phyloP scores from a whole-genome alignment of 176 grass and related monocot species.

The Carex myosuroides region DNA sequence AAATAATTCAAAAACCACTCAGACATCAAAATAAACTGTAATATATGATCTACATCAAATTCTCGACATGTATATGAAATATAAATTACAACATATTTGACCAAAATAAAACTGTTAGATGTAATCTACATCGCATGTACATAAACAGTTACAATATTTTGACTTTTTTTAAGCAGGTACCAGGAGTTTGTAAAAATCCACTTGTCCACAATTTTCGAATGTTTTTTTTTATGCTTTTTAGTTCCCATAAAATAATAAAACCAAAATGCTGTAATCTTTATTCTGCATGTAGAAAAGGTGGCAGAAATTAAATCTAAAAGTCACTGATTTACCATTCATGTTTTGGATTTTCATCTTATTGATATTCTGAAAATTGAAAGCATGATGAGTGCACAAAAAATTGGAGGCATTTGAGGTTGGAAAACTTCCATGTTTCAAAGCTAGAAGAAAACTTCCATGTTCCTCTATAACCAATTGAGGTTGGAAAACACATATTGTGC shows the following conservation, averaged over 20 bases:
- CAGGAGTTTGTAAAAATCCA: background rate
- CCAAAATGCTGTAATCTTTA: background rate
- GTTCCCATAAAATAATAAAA: background rate
- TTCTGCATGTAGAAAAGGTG: background rate
- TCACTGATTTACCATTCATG: background rate
- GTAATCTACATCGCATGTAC: too few relatives aligned
- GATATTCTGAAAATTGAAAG: background rate
- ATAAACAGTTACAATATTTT: background rate
- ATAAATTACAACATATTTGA: too few relatives aligned
- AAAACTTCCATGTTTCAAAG: too few relatives aligned
- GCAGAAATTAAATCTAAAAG: background rate
- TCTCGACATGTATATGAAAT: background rate
- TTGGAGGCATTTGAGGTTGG: background rate
- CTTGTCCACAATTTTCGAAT: background rate
- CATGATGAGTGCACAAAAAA: background rate
- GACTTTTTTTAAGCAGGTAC: background rate
- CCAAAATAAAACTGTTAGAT: too few relatives aligned
- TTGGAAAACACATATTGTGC: background rate
- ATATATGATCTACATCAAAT: background rate
- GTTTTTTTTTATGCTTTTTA: background rate
- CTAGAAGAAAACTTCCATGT: too few relatives aligned
- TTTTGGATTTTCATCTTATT: background rate
- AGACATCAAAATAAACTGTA: background rate
- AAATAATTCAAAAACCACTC: background rate
- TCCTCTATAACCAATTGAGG: background rate